Conservation (phyloP, 2,329 filamentous ascomycete species). For the Penicillium decumbens region DNA sequence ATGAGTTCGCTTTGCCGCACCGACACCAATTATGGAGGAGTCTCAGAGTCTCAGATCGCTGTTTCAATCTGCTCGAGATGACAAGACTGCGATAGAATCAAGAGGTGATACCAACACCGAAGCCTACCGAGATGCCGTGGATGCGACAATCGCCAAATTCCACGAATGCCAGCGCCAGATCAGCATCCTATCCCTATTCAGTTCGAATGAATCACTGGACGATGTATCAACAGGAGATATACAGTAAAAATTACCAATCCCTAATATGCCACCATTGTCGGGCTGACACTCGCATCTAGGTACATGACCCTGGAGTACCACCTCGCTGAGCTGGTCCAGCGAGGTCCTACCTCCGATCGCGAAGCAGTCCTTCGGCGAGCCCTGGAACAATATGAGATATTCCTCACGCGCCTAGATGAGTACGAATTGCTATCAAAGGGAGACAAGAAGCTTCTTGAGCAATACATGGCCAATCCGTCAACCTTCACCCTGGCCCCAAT, state of each 20-base stretch:
- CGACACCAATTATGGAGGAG: slow-evolving; percentile 36
- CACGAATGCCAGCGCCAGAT: slow-evolving; percentile 67
- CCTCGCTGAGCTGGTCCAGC: slow-evolving; percentile 73
- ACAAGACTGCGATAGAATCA: slow-evolving; percentile 56
- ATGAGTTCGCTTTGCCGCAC: background rate
- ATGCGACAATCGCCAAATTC: slow-evolving; percentile 64
- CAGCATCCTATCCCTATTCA: slow-evolving; percentile 74
- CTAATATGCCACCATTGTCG: background rate
- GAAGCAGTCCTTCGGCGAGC: slow-evolving; percentile 59
- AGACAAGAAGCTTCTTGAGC: slow-evolving; percentile 66
- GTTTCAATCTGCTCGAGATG: slow-evolving; percentile 53
- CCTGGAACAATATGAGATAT: slow-evolving; percentile 69
- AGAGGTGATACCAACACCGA: slow-evolving; percentile 62
- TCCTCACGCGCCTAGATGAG: slow-evolving; percentile 68
- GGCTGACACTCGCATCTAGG: slow-evolving; percentile 38
- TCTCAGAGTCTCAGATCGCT: slow-evolving; percentile 53
- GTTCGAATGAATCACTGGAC: slow-evolving; percentile 80
- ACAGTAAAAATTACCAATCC: slow-evolving; percentile 50
- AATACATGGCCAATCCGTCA: slow-evolving; percentile 67
- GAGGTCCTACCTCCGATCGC: slow-evolving; percentile 59
- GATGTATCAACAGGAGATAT: slow-evolving; percentile 81
- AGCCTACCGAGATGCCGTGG: slow-evolving; percentile 63
- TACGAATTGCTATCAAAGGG: slow-evolving; percentile 66
- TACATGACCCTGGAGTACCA: slow-evolving; percentile 74
- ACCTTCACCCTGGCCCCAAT: slow-evolving; percentile 67